A percentile compares a stretch with the other conserved stretches of the same genome.
phyloP scores from a whole-genome alignment of 106 monocot genomes.

The Dioscorea alata region DNA sequence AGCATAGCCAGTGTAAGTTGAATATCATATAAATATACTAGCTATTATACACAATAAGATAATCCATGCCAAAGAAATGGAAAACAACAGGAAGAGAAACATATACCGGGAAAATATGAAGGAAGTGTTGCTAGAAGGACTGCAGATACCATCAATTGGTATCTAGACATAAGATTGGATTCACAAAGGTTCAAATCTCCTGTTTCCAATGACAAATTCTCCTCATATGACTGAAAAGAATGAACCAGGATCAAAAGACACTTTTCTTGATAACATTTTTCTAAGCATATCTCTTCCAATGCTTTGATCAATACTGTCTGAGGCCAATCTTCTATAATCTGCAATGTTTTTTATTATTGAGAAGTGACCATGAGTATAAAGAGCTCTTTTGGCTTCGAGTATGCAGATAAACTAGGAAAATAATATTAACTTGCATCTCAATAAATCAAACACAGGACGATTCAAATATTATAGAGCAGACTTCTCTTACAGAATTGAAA shows the following conservation, averaged over 20 bases:
- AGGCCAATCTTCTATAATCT: constrained; percentile 35
- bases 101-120: constrained; percentile 54
- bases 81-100: not conserved
- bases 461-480: not conserved
- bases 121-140: constrained; percentile 82
- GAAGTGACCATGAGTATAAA: not conserved
- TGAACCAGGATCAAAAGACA: constrained; percentile 45
- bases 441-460: not conserved
- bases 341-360: constrained; percentile 2
- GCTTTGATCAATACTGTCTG: constrained; percentile 47
- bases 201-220: constrained; percentile 19
- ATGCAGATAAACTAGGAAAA: not conserved
- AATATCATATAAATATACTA: not conserved
- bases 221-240: constrained; percentile 38
- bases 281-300: constrained; percentile 57
- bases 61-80: not conserved
- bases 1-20: not conserved
- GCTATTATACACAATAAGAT: not conserved
- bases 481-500: not conserved
- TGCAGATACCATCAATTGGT: constrained; percentile 82
- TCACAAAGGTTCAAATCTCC: constrained; percentile 15
- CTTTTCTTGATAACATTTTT: constrained; percentile 59
- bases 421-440: not conserved
- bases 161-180: constrained; percentile 48
- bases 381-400: not conserved